Conservation (phyloP, 2,329 filamentous ascomycete genomes). For the Tympanopsis confertula region DNA sequence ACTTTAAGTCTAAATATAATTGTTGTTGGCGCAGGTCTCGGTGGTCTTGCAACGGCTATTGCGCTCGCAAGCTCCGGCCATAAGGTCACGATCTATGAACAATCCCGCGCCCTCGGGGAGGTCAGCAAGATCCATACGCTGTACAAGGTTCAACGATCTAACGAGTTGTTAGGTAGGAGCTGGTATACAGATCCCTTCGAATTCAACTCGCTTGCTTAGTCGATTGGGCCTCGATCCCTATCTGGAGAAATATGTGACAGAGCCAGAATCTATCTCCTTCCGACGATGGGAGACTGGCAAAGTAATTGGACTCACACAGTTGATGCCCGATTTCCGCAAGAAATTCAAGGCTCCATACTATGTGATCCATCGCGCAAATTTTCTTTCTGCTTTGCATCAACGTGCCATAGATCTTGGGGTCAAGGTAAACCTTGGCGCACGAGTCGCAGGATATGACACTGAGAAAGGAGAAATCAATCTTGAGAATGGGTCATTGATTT, state of each 20-base stretch:
- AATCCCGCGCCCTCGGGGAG: conserved; percentile 23
- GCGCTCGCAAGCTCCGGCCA: conserved; percentile 22
- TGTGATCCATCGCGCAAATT: conserved; percentile 18
- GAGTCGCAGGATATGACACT: conserved; percentile 10
- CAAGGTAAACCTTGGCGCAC: conserved; percentile 8
- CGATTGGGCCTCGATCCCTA: conserved; percentile 17
- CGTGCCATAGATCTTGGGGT: conserved; percentile 13
- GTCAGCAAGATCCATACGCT: conserved; percentile 10
- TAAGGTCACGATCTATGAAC: conserved; percentile 24
- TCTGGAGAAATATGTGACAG: conserved; percentile 12
- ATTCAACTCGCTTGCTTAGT: conserved; percentile 16
- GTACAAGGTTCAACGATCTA: conserved; percentile 1
- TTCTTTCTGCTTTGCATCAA: conserved; percentile 14
- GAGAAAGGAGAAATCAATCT: conserved; percentile 9
- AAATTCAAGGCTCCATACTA: conserved; percentile 16
- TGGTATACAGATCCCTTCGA: conserved; percentile 25
- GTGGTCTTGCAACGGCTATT: conserved; percentile 26
- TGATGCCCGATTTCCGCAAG: conserved; percentile 14
- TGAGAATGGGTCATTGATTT: conserved; percentile 9
- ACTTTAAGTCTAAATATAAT: conserved; percentile 8
- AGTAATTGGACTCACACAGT: conserved; percentile 18
- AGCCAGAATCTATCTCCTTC: conserved; percentile 18
- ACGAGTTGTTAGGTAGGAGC: conserved; percentile 14
- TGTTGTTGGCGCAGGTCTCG: conserved; percentile 28
- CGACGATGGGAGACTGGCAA: conserved; percentile 19